Base-by-base conservation (phyloP, 2,329 filamentous ascomycete species). In the Raffaelea arxii region DNA sequence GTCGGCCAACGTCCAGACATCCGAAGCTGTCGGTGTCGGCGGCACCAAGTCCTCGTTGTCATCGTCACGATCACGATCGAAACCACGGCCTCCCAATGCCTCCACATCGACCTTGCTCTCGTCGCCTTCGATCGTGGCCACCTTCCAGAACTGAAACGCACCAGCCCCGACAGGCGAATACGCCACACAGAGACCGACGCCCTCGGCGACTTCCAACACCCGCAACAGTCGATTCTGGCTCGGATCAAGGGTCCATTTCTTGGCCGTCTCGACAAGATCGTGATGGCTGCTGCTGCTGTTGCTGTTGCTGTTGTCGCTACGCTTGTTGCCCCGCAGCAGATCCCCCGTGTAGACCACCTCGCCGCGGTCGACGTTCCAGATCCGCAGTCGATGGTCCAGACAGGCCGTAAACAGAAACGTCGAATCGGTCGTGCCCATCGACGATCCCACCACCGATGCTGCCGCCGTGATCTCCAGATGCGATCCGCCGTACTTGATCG, bases 101-200 rank as follows among this genome's bases (percentile, higher is more conserved):
- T 80, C 75, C 14, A 94, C 71, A 9, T 80, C 72, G 19, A 88
- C 62, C 3, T 68, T 71, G 56, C 84, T 72, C n/a, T n/a, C n/a
- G 55, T 75, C 75, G 45, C 82, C 77, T 54, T 81, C 77, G 18
- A 84, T 77, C 45, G 78, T 77, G n/a, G 80, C 65, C n/a, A n/a
- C n/a, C 53, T 69, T 74, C 87, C 90, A 98, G 60, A 98, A 90
- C 62, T 95, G 97, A 73, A 98, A 97, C 59, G 91, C 84, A 30
- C 92, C 86, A 36, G 82, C 78, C 25, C 89, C 85, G 52, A 92
- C 80, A 1, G 92, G 91, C 11, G 90, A 96, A 63, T 89, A 95
- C 9, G 88, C 91, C 32, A 87, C 80, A 45, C 91, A 77, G 14
- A 78, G 61, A 35, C 74, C 68, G 46, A 70, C 69, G 16, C 77